Conservation (phyloP, 2,329 filamentous ascomycete genomes). For the Cephalotrichum gorgonifer region DNA sequence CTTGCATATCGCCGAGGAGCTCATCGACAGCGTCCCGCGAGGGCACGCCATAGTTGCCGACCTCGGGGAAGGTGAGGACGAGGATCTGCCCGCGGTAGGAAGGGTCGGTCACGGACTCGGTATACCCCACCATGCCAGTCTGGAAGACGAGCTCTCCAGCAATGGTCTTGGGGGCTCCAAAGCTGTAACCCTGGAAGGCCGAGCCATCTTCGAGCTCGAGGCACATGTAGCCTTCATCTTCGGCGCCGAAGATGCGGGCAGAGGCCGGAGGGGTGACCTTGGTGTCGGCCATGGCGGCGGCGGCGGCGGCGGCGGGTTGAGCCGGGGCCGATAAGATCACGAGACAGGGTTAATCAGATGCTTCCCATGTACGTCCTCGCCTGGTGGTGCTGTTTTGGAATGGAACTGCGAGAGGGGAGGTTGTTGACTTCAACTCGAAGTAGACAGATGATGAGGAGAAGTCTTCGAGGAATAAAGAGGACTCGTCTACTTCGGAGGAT, state of each 20-base stretch:
- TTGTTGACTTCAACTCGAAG: not conserved
- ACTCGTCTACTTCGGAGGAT: constrained; percentile 7
- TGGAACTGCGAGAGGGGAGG: constrained; percentile 1
- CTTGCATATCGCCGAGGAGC: constrained; percentile 74
- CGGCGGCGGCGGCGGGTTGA: constrained; percentile 6
- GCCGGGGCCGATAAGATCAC: not conserved
- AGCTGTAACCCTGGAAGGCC: constrained; percentile 89
- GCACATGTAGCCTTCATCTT: constrained; percentile 58
- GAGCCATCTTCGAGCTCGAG: constrained; percentile 90
- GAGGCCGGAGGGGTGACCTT: constrained; percentile 44
- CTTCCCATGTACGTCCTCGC: constrained; percentile 4
- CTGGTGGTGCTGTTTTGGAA: not conserved
- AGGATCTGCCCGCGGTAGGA: constrained; percentile 90
- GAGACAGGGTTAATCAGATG: constrained; percentile 2
- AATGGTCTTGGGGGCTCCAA: constrained; percentile 88
- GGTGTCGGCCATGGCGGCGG: constrained; percentile 19
- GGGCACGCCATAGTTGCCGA: constrained; percentile 96
- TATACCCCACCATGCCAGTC: constrained; percentile 98
- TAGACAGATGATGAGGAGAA: not conserved
- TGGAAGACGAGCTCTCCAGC: constrained; percentile 98
- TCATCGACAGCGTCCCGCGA: constrained; percentile 76
- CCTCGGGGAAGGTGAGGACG: constrained; percentile 89
- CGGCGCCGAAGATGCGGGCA: constrained; percentile 41
- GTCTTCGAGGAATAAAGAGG: not conserved
- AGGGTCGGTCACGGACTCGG: constrained; percentile 82